These are phyloP conservation scores for Lathyrus aphaca DNA, from an alignment of 306 rosid species.

Conservation along the genomic window DNA sequence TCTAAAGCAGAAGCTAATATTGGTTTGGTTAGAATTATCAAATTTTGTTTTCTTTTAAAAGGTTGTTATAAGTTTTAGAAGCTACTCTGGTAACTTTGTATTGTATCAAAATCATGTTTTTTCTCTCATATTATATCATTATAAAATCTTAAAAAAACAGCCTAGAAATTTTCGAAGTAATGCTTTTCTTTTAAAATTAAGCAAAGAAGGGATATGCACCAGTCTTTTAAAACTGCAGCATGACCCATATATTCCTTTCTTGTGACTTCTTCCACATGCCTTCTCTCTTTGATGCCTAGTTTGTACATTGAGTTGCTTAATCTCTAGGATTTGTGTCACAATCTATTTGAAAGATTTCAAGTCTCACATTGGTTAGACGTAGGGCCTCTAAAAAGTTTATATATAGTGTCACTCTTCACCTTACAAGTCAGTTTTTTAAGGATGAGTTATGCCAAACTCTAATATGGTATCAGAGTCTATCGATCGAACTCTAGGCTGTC, in stretches of 20 bases:
- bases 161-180: background rate
- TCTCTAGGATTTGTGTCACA: background rate
- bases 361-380: no score
- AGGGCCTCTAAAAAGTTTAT: no score
- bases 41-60: background rate
- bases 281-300: background rate
- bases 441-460: no score
- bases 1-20: background rate
- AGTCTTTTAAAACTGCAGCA: background rate
- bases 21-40: background rate
- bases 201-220: background rate
- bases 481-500: no score
- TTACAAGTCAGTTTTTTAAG: no score
- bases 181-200: background rate
- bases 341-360: no score
- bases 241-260: background rate
- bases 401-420: no score
- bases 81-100: background rate
- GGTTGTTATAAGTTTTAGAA: background rate
- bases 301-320: background rate
- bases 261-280: background rate
- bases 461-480: no score
- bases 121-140: background rate
- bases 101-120: background rate
- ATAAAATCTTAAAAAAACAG: background rate